Conservation (phyloP, 164 flowering plant species). For the Piper longum region DNA sequence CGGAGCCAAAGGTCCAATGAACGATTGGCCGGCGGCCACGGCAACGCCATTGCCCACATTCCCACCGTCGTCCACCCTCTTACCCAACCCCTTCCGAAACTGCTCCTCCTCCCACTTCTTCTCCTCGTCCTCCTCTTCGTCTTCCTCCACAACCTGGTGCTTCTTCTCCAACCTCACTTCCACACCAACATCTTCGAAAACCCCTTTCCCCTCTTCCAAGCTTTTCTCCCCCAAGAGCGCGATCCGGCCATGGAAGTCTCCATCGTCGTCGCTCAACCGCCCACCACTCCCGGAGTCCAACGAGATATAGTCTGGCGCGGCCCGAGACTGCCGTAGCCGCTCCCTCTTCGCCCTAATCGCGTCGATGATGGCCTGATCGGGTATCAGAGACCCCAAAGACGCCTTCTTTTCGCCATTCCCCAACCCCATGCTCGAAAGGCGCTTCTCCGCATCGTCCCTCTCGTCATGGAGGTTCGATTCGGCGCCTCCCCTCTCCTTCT, state of each 20-base stretch:
- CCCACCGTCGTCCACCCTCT: conserved; percentile 62
- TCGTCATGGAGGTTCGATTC: conserved; percentile 10
- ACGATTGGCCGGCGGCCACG: conserved; percentile 9
- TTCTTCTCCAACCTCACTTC: conserved; percentile 15
- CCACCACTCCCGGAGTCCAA: conserved; percentile 76
- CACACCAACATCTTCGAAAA: conserved; percentile 46
- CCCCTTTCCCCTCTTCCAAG: conserved; percentile 43
- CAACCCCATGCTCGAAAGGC: conserved; percentile 29
- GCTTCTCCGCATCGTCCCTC: conserved; percentile 21
- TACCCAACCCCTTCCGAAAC: conserved; percentile 79
- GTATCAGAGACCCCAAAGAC: conserved; percentile 19
- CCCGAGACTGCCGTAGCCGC: conserved; percentile 43
- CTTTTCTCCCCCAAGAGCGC: conserved; percentile 54
- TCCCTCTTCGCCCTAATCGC: conserved; percentile 77
- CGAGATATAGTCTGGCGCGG: conserved; percentile 67
- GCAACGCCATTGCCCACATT: conserved; percentile 17
- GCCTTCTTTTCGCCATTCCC: conserved; percentile 14
- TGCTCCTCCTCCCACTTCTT: conserved; percentile 97
- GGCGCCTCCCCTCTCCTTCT: conserved; percentile 14
- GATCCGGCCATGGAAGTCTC: conserved; percentile 63
- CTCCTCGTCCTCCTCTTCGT: conserved; percentile 77
- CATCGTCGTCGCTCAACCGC: conserved; percentile 74
- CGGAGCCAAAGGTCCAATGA: conserved; percentile 20
- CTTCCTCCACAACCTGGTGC: conserved; percentile 19
- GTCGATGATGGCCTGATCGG: conserved; percentile 54